Evolutionary conservation across 768 basidiomycete genomes (phyloP).

Genomic region (Psilocybe azurescens): DNA sequence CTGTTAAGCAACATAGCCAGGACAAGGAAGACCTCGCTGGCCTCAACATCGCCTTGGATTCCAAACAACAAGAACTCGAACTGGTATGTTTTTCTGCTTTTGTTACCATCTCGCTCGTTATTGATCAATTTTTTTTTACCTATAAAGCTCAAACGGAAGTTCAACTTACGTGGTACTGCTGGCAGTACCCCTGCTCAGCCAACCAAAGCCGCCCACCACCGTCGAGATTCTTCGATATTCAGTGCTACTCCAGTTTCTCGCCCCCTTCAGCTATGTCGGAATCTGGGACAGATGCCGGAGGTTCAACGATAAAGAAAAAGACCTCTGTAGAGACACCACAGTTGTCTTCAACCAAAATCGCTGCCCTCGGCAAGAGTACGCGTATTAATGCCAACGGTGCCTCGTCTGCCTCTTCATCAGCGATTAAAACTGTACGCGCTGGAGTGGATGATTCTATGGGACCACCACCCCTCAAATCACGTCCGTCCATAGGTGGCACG

Average conservation of each 20-base stretch:
- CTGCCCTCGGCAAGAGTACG: conserved; percentile 55
- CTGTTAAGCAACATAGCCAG: conserved; percentile 67
- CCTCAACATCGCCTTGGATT: conserved; percentile 91
- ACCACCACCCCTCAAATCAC: conserved; percentile 43
- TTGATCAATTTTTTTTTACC: conserved; percentile 4
- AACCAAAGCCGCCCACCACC: conserved; percentile 42
- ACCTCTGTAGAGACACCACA: conserved; percentile 40
- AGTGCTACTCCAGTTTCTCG: conserved; percentile 55
- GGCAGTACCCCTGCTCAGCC: conserved; percentile 60
- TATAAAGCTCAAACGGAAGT: conserved; percentile 65
- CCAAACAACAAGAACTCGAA: conserved; percentile 94
- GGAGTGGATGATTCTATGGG: conserved; percentile 53
- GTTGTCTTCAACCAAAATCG: conserved; percentile 32
- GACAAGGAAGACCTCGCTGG: conserved; percentile 81
- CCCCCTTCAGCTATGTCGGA: conserved; percentile 66
- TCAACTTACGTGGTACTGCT: conserved; percentile 59
- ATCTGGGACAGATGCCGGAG: conserved; percentile 41
- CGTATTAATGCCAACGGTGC: conserved; percentile 46
- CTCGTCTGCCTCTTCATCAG: conserved; percentile 23
- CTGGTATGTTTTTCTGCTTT: conserved; percentile 57
- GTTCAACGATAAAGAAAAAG: conserved; percentile 37
- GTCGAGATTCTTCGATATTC: conserved; percentile 64
- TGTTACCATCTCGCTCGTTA: not conserved
- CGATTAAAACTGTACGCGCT: conserved; percentile 21
- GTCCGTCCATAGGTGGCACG: conserved; percentile 41